Base-by-base conservation (phyloP, 371 early-diverging fungal genomes). In the Apophysomyces ossiformis region DNA sequence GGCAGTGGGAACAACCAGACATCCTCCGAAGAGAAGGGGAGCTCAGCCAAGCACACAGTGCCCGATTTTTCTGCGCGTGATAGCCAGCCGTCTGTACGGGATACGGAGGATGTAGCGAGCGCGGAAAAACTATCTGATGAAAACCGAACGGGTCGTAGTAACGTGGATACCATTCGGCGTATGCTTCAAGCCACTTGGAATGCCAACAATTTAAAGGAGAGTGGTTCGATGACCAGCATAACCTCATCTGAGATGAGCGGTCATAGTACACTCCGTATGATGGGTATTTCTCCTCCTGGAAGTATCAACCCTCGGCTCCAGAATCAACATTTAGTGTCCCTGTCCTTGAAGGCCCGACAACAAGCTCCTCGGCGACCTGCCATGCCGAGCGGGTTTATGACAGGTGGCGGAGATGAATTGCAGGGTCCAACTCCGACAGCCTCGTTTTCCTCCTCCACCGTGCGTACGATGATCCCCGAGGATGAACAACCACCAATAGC, bases 381-480 rank as follows among this genome's bases (percentile, higher is more conserved):
- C 2, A 69, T 76, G 72, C 71, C 76, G 21, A 39, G 65, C 39
- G 72, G 62, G n/a, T 74, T 73, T 50, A 68, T 70, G 69, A 45
- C 46, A 13, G 66, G 64, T 4, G 68, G 61, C 21, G 64, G 54
- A 11, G 7, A n/a, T 38, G 13, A 15, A 8, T 8, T 56, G 8
- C 62, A 68, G 36, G 73, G 45, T 2, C 73, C 67, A 7, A 60
- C 59, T 2, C 72, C 74, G 7, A 77, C 77, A 2, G 72, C 66
- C 5, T 74, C 81, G 8, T 75, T 77, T 63, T 80, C 77, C 13
- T 77, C 81, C 16, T 75, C 77, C 4, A 80, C 81, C 38, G 77
- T 72, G 50, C 71, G 68, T 6, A 80, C 81, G 9, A 74, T 80
- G 76, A 75, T 80, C 54, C 77, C 76, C 50, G 72, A 68, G 60